A percentile compares a stretch with the other conserved stretches of the same genome.
These are phyloP conservation scores for Yarrowia deformans DNA, from an alignment of 805 yeast genomes.

Conservation along the genomic window DNA sequence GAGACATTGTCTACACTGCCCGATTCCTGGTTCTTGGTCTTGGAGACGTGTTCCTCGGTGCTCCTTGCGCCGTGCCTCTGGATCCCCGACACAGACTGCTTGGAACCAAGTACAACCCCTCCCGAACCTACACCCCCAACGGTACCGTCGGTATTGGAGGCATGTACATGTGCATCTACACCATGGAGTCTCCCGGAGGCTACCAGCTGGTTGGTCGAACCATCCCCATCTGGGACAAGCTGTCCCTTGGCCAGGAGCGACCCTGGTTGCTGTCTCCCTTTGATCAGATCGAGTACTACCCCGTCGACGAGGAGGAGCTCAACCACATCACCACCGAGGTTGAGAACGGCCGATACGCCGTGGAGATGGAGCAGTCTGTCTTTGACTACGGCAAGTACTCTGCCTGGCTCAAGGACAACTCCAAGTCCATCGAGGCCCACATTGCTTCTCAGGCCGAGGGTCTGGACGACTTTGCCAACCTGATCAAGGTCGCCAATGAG, in stretches of 20 bases:
- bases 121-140: slow-evolving; percentile 93
- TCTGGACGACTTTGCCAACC: slow-evolving; percentile 80
- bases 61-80: slow-evolving; percentile 98
- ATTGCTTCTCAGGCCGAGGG: slow-evolving; percentile 78
- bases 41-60: slow-evolving; percentile 97
- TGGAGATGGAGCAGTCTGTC: slow-evolving; percentile 77
- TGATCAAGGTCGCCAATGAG: slow-evolving; percentile 80
- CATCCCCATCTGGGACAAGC: slow-evolving; percentile 96
- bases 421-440: slow-evolving; percentile 72
- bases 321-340: slow-evolving; percentile 74
- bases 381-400: slow-evolving; percentile 84
- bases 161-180: slow-evolving; percentile 97
- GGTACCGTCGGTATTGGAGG: slow-evolving; percentile 99
- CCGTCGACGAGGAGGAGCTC: slow-evolving; percentile 84
- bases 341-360: slow-evolving; percentile 78
- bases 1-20: slow-evolving; percentile 86
- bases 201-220: slow-evolving; percentile 97
- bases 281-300: slow-evolving; percentile 94
- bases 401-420: slow-evolving; percentile 77
- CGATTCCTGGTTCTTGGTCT: slow-evolving; percentile 91
- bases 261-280: slow-evolving; percentile 95
- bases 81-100: slow-evolving; percentile 94
- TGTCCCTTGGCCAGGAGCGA: slow-evolving; percentile 70
- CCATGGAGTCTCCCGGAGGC: slow-evolving; percentile 99
- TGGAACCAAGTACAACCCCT: slow-evolving; percentile 95